Evolutionary conservation across 768 basidiomycete species (phyloP), one percentile per base, ranked within the genome.

Genomic region (Lenzites betulinus): DNA sequence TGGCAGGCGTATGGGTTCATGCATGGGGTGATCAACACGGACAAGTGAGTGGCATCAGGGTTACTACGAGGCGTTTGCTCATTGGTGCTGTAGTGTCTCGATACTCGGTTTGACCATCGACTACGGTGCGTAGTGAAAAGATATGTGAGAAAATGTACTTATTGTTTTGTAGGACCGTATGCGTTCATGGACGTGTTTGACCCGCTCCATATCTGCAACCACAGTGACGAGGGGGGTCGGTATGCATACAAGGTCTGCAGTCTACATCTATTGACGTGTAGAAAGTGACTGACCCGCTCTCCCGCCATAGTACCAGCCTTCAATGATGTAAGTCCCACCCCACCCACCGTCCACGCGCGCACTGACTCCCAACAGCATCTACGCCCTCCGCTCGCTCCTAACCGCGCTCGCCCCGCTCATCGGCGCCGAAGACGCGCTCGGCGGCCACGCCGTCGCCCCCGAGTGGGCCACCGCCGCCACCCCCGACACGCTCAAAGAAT

Each of bases 1-100:
- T 98, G 97, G 97, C 96, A 98, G 74, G 93, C 85, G 7, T 91
- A 90, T 72, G 93, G 93, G 1, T 95, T 92, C 71, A 93, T 94
- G 93, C 92, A 95, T 69, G 94, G 93, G 0, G 96, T 99, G 38
- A 93, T 99, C 67, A 98, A 98, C 70, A 96, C 95, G 1, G 96
- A 98, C 77, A 97, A 96, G 90, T 90, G 65, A 59, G 82, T 69
- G n/a, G 2, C 25, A 26, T 56, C 30, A 41, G 30, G 23, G 15
- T 48, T 26, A 0, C 7, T 36, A 39, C 25, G 36, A 51, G 43
- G 70, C 33, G 71, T 56, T 13, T 43, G 28, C 38, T 54, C 16
- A 53, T 36, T 44, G 7, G 33, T 25, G 38, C 18, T 28, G 36
- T 63, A 91, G 89, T 55, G 83, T 91, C 22, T 91, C 89, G 3